Conservation (phyloP, 2,329 filamentous ascomycete genomes). For the Ophiostoma triangulosporum region DNA sequence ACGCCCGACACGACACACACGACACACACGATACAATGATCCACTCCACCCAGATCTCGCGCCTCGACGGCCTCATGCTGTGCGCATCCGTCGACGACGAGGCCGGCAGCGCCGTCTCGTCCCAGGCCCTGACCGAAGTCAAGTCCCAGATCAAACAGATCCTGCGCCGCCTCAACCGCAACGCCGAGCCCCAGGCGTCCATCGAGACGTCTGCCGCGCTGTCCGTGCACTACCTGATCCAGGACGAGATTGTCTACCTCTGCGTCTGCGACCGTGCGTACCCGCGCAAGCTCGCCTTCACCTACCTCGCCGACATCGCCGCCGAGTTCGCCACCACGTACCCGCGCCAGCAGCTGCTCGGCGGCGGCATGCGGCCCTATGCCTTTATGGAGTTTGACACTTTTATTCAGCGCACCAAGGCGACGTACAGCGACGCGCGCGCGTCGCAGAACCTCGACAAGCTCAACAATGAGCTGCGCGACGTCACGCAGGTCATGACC, state of each 20-base stretch:
- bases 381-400: slow-evolving; percentile 97
- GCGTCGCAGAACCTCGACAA: slow-evolving; percentile 88
- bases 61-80: slow-evolving; percentile 89
- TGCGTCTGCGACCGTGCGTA: slow-evolving; percentile 89
- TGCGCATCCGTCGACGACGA: slow-evolving; percentile 91
- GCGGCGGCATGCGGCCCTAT: slow-evolving; percentile 69
- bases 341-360: slow-evolving; percentile 57
- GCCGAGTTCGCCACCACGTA: slow-evolving; percentile 86
- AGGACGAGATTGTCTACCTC: slow-evolving; percentile 76
- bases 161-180: slow-evolving; percentile 74
- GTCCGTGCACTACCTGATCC: slow-evolving; percentile 79
- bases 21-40: too few relatives aligned
- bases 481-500: slow-evolving; percentile 98
- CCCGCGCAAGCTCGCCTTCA: slow-evolving; percentile 95
- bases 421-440: slow-evolving; percentile 84
- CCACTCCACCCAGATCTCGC: slow-evolving; percentile 82
- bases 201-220: slow-evolving; percentile 58
- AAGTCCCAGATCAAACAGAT: slow-evolving; percentile 86
- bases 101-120: slow-evolving; percentile 60
- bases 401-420: slow-evolving; percentile 85
- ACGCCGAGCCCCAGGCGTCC: slow-evolving; percentile 78
- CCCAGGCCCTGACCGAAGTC: slow-evolving; percentile 60
- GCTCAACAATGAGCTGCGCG: slow-evolving; percentile 90
- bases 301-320: slow-evolving; percentile 86
- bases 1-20: too few relatives aligned